These are phyloP conservation scores for Arctostaphylos glauca DNA, from an alignment of 148 eudicot species.

Conservation along the genomic window DNA sequence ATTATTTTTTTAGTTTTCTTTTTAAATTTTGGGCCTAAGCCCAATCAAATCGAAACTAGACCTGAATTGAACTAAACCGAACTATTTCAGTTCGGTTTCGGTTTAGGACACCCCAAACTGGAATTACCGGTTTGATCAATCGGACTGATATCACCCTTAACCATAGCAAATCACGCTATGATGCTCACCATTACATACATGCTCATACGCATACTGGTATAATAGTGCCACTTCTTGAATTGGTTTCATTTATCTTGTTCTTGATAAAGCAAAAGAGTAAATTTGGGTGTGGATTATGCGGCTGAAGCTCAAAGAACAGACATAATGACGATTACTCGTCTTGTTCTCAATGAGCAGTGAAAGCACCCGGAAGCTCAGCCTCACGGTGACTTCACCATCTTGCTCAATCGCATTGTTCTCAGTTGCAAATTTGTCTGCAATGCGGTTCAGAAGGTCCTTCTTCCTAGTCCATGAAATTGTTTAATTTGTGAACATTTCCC, in stretches of 20 bases:
- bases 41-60: too few relatives aligned
- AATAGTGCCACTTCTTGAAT: neutral
- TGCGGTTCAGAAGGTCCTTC: slow-evolving; percentile 79
- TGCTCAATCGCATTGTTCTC: slow-evolving; percentile 84
- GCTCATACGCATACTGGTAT: neutral
- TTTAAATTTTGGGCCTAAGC: too few relatives aligned
- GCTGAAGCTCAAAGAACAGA: slow-evolving; percentile 82
- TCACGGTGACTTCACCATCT: slow-evolving; percentile 82
- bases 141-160: too few relatives aligned
- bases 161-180: neutral
- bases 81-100: too few relatives aligned
- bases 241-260: neutral
- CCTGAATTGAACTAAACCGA: too few relatives aligned
- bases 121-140: too few relatives aligned
- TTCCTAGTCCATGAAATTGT: neutral
- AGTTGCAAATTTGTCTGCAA: slow-evolving; percentile 99
- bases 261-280: neutral
- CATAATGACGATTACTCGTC: slow-evolving; percentile 82
- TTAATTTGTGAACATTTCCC: neutral
- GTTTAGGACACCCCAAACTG: too few relatives aligned
- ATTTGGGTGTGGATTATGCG: slow-evolving; percentile 63
- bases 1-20: too few relatives aligned
- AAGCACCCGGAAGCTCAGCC: slow-evolving; percentile 62
- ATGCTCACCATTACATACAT: neutral
- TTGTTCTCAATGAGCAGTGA: slow-evolving; percentile 79